Evolutionary conservation across 1,284 basidiomycete species (phyloP).

Genomic region (Mrakiaceae sp.): DNA sequence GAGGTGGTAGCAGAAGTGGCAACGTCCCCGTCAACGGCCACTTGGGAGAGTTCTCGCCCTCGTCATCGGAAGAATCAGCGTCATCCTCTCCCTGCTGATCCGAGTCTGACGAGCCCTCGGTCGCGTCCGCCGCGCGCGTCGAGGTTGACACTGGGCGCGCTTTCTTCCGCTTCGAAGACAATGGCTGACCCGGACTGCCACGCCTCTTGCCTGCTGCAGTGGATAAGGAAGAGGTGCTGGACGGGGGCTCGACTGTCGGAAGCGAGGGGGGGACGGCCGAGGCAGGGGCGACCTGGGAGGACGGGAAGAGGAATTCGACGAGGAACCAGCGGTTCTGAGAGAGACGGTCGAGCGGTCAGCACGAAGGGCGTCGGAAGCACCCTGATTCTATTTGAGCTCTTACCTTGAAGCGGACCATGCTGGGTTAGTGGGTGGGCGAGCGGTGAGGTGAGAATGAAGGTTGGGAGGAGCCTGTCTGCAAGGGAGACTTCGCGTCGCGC

Average conservation of each 20-base stretch:
- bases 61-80: background rate
- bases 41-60: background rate
- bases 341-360: background rate
- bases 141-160: no score
- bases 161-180: background rate
- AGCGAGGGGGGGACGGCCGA: background rate
- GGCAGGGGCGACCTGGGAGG: slow-evolving; percentile 9
- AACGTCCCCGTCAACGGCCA: slow-evolving; percentile 3
- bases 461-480: background rate
- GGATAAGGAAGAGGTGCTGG: background rate
- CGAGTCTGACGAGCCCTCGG: no score
- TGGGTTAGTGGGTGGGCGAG: background rate
- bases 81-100: no score
- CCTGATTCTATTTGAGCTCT: background rate
- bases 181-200: no score
- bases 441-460: background rate
- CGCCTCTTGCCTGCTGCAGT: background rate
- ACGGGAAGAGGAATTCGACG: slow-evolving; percentile 50
- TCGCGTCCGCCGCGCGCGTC: no score
- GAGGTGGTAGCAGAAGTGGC: slow-evolving; percentile 13
- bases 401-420: slow-evolving; percentile 55
- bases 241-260: background rate
- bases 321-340: slow-evolving; percentile 63
- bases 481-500: no score
- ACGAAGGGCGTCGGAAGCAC: background rate